phyloP scores from a whole-genome alignment of 345 rosid species.

The Pistacia integerrima region DNA sequence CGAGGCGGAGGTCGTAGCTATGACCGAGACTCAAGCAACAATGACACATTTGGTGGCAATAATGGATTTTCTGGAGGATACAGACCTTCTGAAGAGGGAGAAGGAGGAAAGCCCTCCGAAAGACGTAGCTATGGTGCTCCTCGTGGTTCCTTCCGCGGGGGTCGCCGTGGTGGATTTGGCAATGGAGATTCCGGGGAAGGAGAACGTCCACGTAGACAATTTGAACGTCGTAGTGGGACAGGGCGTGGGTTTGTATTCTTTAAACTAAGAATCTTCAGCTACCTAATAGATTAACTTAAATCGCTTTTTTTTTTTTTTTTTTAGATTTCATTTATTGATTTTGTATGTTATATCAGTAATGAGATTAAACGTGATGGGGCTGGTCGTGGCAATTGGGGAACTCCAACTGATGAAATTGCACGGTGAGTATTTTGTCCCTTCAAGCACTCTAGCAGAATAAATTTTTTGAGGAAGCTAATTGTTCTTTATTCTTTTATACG shows the following conservation, averaged over 20 bases:
- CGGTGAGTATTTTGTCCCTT: conserved; percentile 43
- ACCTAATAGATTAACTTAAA: background rate
- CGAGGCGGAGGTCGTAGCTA: conserved; percentile 67
- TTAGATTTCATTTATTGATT: background rate
- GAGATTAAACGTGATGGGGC: conserved; percentile 86
- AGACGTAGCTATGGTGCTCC: conserved; percentile 54
- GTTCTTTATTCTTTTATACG: background rate
- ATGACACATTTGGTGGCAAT: conserved; percentile 44
- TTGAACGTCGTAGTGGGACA: conserved; percentile 90
- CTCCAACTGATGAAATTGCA: conserved; percentile 69
- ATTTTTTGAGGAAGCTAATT: background rate
- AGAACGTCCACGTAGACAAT: conserved; percentile 67
- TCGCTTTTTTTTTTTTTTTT: background rate
- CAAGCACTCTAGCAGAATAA: background rate
- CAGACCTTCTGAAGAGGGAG: conserved; percentile 72
- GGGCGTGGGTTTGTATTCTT: conserved; percentile 81
- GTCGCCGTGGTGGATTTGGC: conserved; percentile 72
- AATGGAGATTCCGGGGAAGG: conserved; percentile 71
- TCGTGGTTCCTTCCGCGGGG: conserved; percentile 72
- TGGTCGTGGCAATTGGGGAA: conserved; percentile 98
- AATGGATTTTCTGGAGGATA: conserved; percentile 63
- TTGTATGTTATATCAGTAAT: conserved; percentile 39
- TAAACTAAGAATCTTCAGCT: background rate
- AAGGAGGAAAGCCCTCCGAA: conserved; percentile 52
- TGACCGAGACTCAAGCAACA: conserved; percentile 54